Evolutionary conservation across 208 protist genomes (phyloP).

Genomic region (Trypanosomatidae sp.): DNA sequence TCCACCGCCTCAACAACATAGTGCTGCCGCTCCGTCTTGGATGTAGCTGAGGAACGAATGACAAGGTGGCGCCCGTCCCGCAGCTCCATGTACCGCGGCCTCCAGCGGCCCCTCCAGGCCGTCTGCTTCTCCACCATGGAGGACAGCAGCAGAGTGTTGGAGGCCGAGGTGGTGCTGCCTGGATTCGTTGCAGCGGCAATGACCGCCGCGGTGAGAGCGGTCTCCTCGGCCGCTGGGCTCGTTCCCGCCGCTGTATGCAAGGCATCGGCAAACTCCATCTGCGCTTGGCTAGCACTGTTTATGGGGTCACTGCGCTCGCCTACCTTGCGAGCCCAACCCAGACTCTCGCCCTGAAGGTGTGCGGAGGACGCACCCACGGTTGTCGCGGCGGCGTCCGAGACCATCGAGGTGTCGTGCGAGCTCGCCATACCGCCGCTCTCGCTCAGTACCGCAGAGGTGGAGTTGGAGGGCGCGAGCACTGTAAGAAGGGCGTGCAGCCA

Average conservation of each 20-base stretch:
- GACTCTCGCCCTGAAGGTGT: conserved; percentile 6
- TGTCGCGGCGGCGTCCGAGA: conserved; percentile 2
- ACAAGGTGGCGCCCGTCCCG: conserved; percentile 47
- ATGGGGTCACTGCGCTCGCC: conserved; percentile 2
- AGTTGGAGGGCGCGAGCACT: conserved; percentile 24
- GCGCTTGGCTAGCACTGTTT: neutral
- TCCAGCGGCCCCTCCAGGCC: conserved; percentile 66
- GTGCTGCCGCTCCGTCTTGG: conserved; percentile 35
- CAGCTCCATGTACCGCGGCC: conserved; percentile 56
- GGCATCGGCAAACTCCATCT: neutral
- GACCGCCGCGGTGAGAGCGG: conserved; percentile 13
- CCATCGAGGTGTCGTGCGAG: conserved; percentile 19
- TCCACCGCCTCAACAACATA: conserved; percentile 57
- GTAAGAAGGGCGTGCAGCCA: conserved; percentile 42
- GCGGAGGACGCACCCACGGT: neutral
- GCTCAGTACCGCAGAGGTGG: conserved; percentile 15
- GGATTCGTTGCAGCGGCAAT: conserved; percentile 4
- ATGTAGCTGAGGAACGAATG: conserved; percentile 36
- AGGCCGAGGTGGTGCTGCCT: conserved; percentile 1
- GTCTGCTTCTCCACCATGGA: conserved; percentile 63
- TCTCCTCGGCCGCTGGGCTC: neutral
- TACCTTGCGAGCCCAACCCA: neutral
- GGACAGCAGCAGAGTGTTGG: conserved; percentile 24
- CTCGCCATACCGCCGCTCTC: conserved; percentile 14
- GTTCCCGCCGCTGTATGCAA: neutral